Percentiles rank a stretch among this genome's conserved stretches.
Conservation (phyloP, 2,329 filamentous ascomycete genomes). For the Trichophyton verrucosum region DNA sequence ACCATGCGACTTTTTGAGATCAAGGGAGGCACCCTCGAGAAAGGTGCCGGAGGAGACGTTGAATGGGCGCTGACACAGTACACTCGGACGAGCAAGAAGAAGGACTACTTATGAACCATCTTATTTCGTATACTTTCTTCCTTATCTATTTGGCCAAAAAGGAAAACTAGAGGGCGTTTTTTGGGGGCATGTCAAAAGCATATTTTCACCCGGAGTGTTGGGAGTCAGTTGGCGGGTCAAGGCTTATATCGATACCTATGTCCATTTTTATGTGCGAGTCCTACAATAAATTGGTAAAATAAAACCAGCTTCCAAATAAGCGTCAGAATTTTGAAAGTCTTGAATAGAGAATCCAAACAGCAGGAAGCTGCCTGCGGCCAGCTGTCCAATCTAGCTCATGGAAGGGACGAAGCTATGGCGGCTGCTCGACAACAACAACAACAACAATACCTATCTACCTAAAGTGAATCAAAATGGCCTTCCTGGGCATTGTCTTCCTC, state of each 20-base stretch:
- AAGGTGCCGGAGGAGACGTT: slow-evolving; percentile 76
- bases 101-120: slow-evolving; percentile 68
- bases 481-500: neutral
- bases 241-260: neutral
- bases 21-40: slow-evolving; percentile 77
- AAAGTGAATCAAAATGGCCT: neutral
- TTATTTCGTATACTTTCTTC: neutral
- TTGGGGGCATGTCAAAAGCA: neutral
- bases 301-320: neutral
- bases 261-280: neutral
- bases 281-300: neutral
- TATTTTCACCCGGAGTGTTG: neutral
- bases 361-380: neutral
- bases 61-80: slow-evolving; percentile 97
- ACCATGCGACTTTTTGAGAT: slow-evolving; percentile 97
- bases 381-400: neutral
- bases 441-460: neutral
- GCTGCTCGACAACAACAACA: too few species aligned
- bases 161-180: neutral
- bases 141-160: neutral
- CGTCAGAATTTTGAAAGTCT: too few species aligned
- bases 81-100: slow-evolving; percentile 84
- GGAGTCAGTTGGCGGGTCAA: neutral
- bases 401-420: neutral
- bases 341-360: neutral